Percentiles rank a stretch among this genome's conserved stretches.
Evolutionary conservation across 345 rosid species (phyloP).

Genomic region (Sapria himalayana): DNA sequence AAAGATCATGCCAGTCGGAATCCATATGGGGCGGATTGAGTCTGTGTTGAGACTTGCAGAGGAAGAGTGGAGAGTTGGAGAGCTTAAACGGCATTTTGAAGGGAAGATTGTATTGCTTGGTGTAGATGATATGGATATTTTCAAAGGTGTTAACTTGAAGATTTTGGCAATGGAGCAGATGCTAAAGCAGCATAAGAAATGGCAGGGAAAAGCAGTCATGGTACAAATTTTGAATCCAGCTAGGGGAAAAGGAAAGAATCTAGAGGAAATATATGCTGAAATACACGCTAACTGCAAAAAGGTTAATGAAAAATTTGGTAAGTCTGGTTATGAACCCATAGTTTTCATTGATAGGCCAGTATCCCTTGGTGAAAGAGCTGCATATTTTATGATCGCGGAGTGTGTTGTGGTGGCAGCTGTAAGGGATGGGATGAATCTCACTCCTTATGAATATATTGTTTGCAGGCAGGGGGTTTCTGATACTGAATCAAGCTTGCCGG

Average conservation of each 20-base stretch:
- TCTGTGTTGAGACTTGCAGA: constrained; percentile 43
- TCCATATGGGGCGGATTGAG: constrained; percentile 61
- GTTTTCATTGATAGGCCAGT: constrained; percentile 42
- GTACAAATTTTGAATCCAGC: constrained; percentile 60
- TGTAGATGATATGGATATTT: constrained; percentile 70
- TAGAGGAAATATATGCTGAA: constrained; percentile 43
- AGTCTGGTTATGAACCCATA: constrained; percentile 42
- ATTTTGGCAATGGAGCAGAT: constrained; percentile 57
- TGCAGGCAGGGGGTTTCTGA: constrained; percentile 42
- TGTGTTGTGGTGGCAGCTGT: constrained; percentile 63
- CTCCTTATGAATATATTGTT: constrained; percentile 51
- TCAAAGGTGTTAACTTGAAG: constrained; percentile 59
- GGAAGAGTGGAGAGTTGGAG: constrained; percentile 48
- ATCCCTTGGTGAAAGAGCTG: constrained; percentile 38
- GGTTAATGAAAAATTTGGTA: constrained; percentile 40
- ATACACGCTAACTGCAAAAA: constrained; percentile 38
- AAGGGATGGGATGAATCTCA: constrained; percentile 74
- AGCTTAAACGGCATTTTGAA: constrained; percentile 48
- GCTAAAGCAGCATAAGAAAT: constrained; percentile 49
- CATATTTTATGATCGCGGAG: constrained; percentile 50
- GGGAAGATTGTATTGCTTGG: constrained; percentile 56
- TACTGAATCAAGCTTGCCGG: constrained; percentile 15
- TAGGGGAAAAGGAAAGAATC: constrained; percentile 47
- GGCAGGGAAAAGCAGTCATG: constrained; percentile 51
- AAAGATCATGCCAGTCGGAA: constrained; percentile 70